phyloP scores from a whole-genome alignment of 495 filamentous ascomycete genomes.

The Podospora anserina region DNA sequence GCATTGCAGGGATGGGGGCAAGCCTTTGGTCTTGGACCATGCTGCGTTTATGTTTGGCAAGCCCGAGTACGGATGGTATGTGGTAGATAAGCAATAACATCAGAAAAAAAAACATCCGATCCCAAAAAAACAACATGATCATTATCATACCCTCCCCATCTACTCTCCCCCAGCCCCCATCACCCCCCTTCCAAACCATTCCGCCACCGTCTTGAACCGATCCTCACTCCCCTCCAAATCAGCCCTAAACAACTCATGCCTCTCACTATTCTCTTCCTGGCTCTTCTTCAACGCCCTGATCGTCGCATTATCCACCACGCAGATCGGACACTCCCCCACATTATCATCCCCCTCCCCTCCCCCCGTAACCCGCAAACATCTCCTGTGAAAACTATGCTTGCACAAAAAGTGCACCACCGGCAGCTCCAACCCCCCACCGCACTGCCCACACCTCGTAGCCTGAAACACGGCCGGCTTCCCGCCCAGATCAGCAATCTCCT shows the following conservation, averaged over 20 bases:
- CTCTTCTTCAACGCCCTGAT: slow-evolving; percentile 79
- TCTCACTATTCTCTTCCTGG: slow-evolving; percentile 81
- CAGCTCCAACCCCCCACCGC: slow-evolving; percentile 69
- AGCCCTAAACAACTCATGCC: slow-evolving; percentile 86
- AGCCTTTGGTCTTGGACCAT: background rate
- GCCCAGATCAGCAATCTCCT: slow-evolving; percentile 71
- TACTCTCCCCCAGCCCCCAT: slow-evolving; percentile 53
- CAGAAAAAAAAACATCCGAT: too few species aligned
- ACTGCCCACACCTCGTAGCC: slow-evolving; percentile 78
- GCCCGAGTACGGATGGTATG: too few species aligned
- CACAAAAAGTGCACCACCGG: slow-evolving; percentile 94
- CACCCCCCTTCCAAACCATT: slow-evolving; percentile 92
- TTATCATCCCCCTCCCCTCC: slow-evolving; percentile 21
- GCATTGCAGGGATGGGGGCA: background rate
- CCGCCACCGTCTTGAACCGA: slow-evolving; percentile 80
- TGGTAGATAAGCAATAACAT: too few species aligned
- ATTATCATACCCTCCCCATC: background rate
- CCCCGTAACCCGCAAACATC: slow-evolving; percentile 58
- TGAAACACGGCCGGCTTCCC: slow-evolving; percentile 86
- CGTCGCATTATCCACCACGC: slow-evolving; percentile 76
- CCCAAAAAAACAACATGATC: background rate
- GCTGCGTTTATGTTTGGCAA: background rate
- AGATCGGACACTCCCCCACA: slow-evolving; percentile 78
- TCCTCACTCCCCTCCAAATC: slow-evolving; percentile 77
- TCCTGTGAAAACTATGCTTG: slow-evolving; percentile 92